Evolutionary conservation across 2,329 filamentous ascomycete species (phyloP), one percentile per base, ranked within the genome.

Genomic region (Scolecobasidium constrictum): DNA sequence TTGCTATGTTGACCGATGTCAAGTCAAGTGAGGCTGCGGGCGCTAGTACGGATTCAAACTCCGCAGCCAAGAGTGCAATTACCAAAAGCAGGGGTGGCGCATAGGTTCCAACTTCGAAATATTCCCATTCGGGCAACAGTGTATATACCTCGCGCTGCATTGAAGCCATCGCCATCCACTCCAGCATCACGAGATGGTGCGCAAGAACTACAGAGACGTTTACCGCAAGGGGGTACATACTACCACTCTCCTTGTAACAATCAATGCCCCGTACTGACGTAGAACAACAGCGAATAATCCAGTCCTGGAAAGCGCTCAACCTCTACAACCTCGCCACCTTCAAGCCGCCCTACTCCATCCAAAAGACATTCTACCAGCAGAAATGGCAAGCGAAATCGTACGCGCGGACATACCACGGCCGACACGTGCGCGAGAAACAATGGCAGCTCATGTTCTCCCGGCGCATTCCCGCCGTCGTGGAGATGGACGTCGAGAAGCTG

Each of bases 301-400:
- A 92, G 71, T 86, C 87, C 70, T 95, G 90, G 92, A 94, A 86
- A 72, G 94, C 94, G 69, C 87, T 86, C 72, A 94, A 94, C 60
- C 73, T 98, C 49, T 98, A 85, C 77, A 95, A 95, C 66, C 67
- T 98, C 50, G 67, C 70, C 40, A 73, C 75, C 51, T 56, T 75
- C 23, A 64, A 55, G 35, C 56, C 62, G 2, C 75, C 72, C 15
- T 57, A 53, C 13, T 40, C 47, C 19, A 51, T 51, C 19, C 21
- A 36, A 16, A n/a, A n/a, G 17, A 95, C 88, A 35, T 93, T 92
- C 67, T 98, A 94, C 74, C 90, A 96, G 72, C 90, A 96, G 66
- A 98, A 98, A 81, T 98, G 90, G 90, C 64, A 67, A 2, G 85
- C 90, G 55, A 98, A 98, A 66, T 78, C 87, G 17, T 62, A 80